Base-by-base conservation (phyloP, 2,329 filamentous ascomycete genomes). In the Aureobasidium vineae region DNA sequence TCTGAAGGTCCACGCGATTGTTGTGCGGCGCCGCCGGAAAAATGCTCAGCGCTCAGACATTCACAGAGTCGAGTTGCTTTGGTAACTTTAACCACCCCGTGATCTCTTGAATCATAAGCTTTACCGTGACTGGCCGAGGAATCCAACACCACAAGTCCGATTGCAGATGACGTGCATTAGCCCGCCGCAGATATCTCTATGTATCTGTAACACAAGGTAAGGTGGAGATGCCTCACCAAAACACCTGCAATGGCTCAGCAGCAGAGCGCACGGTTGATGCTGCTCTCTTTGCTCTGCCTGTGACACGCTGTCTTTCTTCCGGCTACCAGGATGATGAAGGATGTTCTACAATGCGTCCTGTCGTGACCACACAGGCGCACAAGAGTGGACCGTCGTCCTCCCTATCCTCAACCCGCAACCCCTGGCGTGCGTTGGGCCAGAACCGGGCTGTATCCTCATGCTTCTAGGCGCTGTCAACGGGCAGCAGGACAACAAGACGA, bases 151-250 rank as follows among this genome's bases (percentile, higher is more conserved):
- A 63, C 60, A 52, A 21, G 28, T 15, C 47, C 15, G 38, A 43
- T 63, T 64, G 61, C 49, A 54, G 61, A 64, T 64, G 61, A 64
- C 61, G 61, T 64, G 61, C 61, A 64, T 64, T 64, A 64, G 61
- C 61, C 38, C 36, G 49, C 31, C 59, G 59, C 59, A 61, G 41
- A 38, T 52, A 41, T 63, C 41, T 45, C 49, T 5, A 23, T 53
- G 49, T 53, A 64, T 64, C 59, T 63, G 61, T 64, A 54, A 64
- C 61, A 64, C 61, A 54, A 36, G 40, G 36, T 49, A 64, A 43
- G 61, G 61, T 64, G 61, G 61, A 49, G 61, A 54, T 47, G 60
- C 61, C 61, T 64, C 61, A 64, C 5, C 41, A 49, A 45, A 53
- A 45, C 7, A 26, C 38, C 47, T 54, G 26, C 36, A 45, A 63